phyloP scores from a whole-genome alignment of 2,329 filamentous ascomycete species.

The Colletotrichum cordylinicola region DNA sequence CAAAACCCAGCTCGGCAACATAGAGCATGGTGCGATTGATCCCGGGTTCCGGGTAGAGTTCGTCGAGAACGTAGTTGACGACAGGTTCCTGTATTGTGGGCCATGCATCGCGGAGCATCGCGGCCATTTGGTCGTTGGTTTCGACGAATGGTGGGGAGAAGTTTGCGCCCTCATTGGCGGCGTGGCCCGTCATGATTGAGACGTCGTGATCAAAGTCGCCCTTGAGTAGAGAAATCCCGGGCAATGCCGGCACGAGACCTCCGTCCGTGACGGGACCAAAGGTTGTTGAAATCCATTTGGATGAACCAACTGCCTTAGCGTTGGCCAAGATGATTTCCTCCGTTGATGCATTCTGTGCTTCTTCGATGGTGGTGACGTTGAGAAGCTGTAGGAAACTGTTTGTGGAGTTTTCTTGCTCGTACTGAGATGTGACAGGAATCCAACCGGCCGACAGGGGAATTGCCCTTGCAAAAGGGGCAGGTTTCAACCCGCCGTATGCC shows the following conservation, averaged over 20 bases:
- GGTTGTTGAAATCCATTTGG: neutral
- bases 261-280: constrained; percentile 14
- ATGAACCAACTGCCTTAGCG: neutral
- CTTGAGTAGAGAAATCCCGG: constrained; percentile 11
- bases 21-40: constrained; percentile 42
- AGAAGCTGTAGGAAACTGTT: neutral
- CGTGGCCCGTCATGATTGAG: constrained; percentile 35
- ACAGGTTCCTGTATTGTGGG: constrained; percentile 18
- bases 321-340: neutral
- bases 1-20: constrained; percentile 46
- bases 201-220: neutral
- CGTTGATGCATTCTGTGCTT: neutral
- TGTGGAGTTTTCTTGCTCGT: neutral
- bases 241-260: constrained; percentile 10
- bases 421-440: neutral
- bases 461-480: constrained; percentile 17
- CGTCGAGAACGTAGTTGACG: constrained; percentile 44
- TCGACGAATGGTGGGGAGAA: constrained; percentile 51
- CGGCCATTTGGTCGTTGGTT: constrained; percentile 42
- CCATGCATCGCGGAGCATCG: constrained; percentile 35
- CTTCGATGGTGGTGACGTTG: neutral
- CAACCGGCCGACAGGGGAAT: constrained; percentile 8
- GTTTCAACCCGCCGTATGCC: constrained; percentile 7
- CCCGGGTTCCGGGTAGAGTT: constrained; percentile 50
- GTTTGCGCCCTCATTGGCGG: constrained; percentile 52